These are phyloP conservation scores for Pholiota adiposa DNA, from an alignment of 1,284 basidiomycete species.

Conservation along the genomic window DNA sequence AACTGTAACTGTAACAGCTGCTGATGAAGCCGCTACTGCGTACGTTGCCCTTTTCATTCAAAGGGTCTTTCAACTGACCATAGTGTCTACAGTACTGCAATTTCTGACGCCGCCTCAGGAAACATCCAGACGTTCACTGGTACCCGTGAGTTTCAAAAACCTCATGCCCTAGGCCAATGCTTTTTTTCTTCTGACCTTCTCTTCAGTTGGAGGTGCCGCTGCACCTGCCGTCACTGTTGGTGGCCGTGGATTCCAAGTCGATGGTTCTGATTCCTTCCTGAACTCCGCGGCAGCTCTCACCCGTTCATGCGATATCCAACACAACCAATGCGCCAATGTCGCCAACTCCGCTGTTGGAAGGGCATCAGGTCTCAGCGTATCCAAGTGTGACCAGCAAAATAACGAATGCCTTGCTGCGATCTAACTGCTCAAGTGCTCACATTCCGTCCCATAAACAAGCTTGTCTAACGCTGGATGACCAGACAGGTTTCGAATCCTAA, in stretches of 20 bases:
- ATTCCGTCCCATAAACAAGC: too few species aligned
- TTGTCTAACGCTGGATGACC: too few species aligned
- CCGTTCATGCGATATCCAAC: constrained; percentile 64
- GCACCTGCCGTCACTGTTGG: constrained; percentile 50
- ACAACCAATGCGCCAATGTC: constrained; percentile 56
- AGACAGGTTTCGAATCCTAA: constrained; percentile 13
- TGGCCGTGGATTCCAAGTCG: constrained; percentile 53
- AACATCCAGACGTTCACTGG: constrained; percentile 67
- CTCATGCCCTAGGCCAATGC: not conserved
- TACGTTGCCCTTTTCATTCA: not conserved
- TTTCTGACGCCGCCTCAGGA: constrained; percentile 15
- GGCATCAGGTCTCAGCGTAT: constrained; percentile 44
- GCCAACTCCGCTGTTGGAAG: constrained; percentile 43
- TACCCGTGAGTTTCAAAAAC: constrained; percentile 32
- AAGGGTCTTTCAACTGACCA: not conserved
- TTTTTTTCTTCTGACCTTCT: not conserved
- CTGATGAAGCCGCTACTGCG: constrained; percentile 22
- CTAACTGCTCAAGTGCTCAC: constrained; percentile 7
- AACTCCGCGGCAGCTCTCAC: constrained; percentile 53
- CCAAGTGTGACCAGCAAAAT: constrained; percentile 55
- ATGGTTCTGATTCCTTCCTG: constrained; percentile 53
- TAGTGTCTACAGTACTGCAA: not conserved
- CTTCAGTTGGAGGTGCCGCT: constrained; percentile 47
- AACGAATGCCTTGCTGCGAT: constrained; percentile 44
- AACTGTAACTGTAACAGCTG: constrained; percentile 23